Percentiles rank a stretch among this genome's conserved stretches.
These are phyloP conservation scores for Malus fusca DNA, from an alignment of 306 rosid species.

Conservation along the genomic window DNA sequence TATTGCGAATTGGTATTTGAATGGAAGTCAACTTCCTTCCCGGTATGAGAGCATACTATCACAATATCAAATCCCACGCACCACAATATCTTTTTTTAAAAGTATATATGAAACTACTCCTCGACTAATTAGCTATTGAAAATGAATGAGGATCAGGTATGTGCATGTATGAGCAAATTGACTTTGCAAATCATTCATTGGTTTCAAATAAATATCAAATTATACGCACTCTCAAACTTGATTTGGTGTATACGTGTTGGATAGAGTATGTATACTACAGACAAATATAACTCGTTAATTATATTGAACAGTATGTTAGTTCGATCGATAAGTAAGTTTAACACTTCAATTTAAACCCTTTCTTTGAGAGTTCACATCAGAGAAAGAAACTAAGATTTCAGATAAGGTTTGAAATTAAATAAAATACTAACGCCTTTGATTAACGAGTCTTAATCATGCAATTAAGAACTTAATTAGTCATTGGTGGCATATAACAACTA, in stretches of 20 bases:
- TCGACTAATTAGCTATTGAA: not conserved
- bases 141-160: too few species aligned
- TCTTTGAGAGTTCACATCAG: not conserved
- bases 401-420: not conserved
- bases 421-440: not conserved
- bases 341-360: not conserved
- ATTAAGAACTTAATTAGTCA: not conserved
- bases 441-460: conserved; percentile 2
- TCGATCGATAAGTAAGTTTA: not conserved
- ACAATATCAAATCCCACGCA: not conserved
- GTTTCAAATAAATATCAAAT: not conserved
- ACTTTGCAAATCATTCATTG: not conserved
- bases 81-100: not conserved
- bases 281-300: too few species aligned
- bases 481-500: not conserved
- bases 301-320: not conserved
- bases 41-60: not conserved
- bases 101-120: not conserved
- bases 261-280: not conserved
- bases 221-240: not conserved
- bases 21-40: not conserved
- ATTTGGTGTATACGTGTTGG: not conserved
- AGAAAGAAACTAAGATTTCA: not conserved
- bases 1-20: not conserved
- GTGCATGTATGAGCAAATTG: not conserved